Conservation (phyloP, 2,329 filamentous ascomycete genomes). For the Aspergillus arachidicola region DNA sequence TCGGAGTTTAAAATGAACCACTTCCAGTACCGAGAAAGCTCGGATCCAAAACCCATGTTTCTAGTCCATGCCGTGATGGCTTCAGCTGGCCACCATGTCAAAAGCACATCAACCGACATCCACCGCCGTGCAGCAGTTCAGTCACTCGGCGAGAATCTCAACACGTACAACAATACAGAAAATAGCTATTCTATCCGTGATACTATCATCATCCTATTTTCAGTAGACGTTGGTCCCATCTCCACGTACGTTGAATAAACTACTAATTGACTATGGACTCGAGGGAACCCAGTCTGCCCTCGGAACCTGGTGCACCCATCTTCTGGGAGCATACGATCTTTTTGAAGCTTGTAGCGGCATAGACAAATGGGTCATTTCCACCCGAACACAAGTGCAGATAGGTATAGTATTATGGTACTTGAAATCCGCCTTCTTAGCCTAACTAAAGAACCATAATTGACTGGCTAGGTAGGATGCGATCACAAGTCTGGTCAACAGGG, state of each 20-base stretch:
- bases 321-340: constrained; percentile 5
- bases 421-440: too few species aligned
- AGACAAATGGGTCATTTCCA: neutral
- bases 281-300: constrained; percentile 8
- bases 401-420: constrained; percentile 1
- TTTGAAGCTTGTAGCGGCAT: constrained; percentile 7
- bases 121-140: neutral
- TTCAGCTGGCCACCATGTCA: too few species aligned
- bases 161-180: neutral
- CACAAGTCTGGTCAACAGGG: neutral
- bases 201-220: constrained; percentile 1
- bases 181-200: neutral
- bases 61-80: too few species aligned
- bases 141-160: neutral
- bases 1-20: too few species aligned
- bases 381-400: constrained; percentile 1
- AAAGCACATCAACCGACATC: too few species aligned
- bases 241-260: too few species aligned
- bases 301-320: constrained; percentile 3
- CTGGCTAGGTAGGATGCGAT: constrained; percentile 8
- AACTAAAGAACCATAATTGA: neutral
- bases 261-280: neutral
- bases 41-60: too few species aligned
- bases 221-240: constrained; percentile 2
- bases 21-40: too few species aligned